Base-by-base conservation (phyloP, 2,329 filamentous ascomycete species). In the Monilinia fructigena region DNA sequence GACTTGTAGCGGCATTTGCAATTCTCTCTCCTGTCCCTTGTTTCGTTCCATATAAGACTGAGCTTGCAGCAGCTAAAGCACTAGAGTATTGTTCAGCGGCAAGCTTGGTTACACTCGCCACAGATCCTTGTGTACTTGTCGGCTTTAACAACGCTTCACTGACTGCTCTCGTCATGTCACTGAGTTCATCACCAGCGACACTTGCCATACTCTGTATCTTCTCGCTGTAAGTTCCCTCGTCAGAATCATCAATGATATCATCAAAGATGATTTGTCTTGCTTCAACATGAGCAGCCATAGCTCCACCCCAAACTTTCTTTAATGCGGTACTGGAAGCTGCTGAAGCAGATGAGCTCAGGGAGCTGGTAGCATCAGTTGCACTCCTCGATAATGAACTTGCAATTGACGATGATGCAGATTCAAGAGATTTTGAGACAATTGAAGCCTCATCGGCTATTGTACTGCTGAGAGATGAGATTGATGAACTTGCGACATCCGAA, bases 31-130 rank as follows among this genome's bases (percentile, higher is more conserved):
- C 76, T 40, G 74, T 72, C n/a, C 79, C 77, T 66, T 78, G 73
- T 55, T 78, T 72, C 7, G 78, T 81, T 18, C 84, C 84, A 70
- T 86, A 86, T 0, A 88, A 73, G 7, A 80, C 82, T 63, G 78
- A 82, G 63, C 84, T 86, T 0, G 85, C 86, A 55, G 85, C 85
- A 47, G 80, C 78, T 38, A 87, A 73, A 23, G 85, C 86, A 68
- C 80, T 82, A 20, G 81, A 80, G 69, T 86, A 87, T 69, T 86
- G 82, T 61, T 84, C 84, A 56, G 79, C 81, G 42, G 84, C 85
- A 42, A 86, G 71, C 56, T 82, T 85, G 2, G 80, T 82, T 10
- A 81, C 78, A 48, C 64, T 65, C 68, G 83, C 82, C 4, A 80
- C 79, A 28, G 75, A 76, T 7, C 81, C 81, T 70, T 82, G 61